phyloP scores from a whole-genome alignment of 2,329 filamentous ascomycete species.

The Fusarium udum region DNA sequence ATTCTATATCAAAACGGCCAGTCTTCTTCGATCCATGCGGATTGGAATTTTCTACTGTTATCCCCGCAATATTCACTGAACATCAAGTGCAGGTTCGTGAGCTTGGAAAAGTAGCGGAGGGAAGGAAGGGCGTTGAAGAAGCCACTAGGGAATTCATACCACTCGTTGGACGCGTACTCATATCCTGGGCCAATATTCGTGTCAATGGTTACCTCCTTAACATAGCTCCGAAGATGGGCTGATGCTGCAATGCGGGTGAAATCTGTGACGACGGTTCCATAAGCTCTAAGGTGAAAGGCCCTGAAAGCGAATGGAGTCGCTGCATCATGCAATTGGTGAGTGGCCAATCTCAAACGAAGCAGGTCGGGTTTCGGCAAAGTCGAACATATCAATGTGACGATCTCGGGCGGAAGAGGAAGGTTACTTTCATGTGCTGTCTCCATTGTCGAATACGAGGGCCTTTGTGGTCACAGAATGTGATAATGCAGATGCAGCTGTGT shows the following conservation, averaged over 20 bases:
- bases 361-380: not conserved
- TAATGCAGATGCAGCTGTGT: not conserved
- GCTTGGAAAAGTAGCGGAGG: not conserved
- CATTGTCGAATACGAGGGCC: not conserved
- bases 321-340: rapidly evolving
- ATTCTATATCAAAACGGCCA: not conserved
- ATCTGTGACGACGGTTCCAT: too few relatives aligned
- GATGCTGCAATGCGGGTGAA: not conserved
- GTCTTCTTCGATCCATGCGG: not conserved
- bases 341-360: not conserved
- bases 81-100: not conserved
- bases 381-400: not conserved
- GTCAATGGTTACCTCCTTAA: not conserved
- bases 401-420: not conserved
- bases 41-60: rapidly evolving
- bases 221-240: rapidly evolving
- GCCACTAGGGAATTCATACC: not conserved
- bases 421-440: not conserved
- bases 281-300: not conserved
- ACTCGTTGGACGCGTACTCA: not conserved
- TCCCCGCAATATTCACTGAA: not conserved
- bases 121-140: not conserved
- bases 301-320: not conserved
- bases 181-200: not conserved
- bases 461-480: not conserved